phyloP scores from a whole-genome alignment of 129 eudicot species.

The Sambucus nigra region DNA sequence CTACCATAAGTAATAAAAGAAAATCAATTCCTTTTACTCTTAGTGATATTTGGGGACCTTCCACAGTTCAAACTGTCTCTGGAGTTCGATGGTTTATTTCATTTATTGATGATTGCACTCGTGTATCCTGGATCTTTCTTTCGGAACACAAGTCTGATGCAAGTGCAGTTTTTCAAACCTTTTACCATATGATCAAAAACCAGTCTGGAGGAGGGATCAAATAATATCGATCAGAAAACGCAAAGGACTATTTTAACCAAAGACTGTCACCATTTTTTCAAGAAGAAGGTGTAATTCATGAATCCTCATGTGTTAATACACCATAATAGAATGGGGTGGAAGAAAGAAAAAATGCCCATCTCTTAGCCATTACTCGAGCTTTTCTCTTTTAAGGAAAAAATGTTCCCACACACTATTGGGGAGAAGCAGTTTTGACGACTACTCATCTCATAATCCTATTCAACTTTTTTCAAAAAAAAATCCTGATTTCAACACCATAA shows the following conservation, averaged over 20 bases:
- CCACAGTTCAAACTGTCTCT: not conserved
- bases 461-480: not conserved
- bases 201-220: not conserved
- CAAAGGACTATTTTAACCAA: no score
- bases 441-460: not conserved
- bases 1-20: not conserved
- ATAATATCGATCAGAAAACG: not conserved
- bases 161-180: no score
- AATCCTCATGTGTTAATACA: no score
- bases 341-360: not conserved
- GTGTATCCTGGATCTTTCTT: no score
- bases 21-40: not conserved
- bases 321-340: no score
- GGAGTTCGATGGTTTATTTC: not conserved
- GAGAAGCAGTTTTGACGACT: not conserved
- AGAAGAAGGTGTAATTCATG: no score
- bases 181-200: not conserved
- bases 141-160: no score
- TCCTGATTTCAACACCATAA: not conserved
- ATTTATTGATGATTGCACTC: conserved; percentile 1
- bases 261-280: no score
- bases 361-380: no score
- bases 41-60: conserved; percentile 1
- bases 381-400: not conserved
- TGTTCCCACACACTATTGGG: not conserved